Evolutionary conservation across 768 basidiomycete genomes (phyloP).

Genomic region (Pulveroboletus sp.): DNA sequence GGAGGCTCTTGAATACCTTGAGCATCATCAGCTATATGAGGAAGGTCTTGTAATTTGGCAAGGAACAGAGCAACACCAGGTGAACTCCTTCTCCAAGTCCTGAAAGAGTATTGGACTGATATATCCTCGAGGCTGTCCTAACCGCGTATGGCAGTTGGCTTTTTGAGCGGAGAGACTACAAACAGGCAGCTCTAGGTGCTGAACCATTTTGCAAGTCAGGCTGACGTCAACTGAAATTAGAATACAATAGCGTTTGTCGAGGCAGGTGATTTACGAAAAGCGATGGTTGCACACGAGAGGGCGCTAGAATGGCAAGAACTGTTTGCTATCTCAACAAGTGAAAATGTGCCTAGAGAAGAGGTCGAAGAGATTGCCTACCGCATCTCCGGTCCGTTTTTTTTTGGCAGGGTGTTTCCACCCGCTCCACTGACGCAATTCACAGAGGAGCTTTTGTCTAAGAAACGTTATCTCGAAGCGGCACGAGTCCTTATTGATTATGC

Average conservation of each 20-base stretch:
- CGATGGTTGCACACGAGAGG: slow-evolving; percentile 85
- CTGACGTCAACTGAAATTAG: slow-evolving; percentile 4
- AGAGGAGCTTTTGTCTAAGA: slow-evolving; percentile 84
- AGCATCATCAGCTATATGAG: slow-evolving; percentile 70
- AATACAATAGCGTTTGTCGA: slow-evolving; percentile 61
- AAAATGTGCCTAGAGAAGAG: slow-evolving; percentile 49
- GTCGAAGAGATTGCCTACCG: slow-evolving; percentile 65
- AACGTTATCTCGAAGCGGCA: slow-evolving; percentile 75
- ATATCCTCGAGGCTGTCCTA: slow-evolving; percentile 50
- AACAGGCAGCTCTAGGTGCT: slow-evolving; percentile 77
- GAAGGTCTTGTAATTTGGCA: slow-evolving; percentile 73
- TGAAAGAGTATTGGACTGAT: slow-evolving; percentile 6
- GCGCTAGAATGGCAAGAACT: slow-evolving; percentile 88
- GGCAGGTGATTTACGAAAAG: slow-evolving; percentile 58
- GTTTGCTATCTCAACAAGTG: slow-evolving; percentile 68
- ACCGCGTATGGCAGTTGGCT: slow-evolving; percentile 82
- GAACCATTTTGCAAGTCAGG: neutral
- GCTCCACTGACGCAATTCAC: slow-evolving; percentile 7
- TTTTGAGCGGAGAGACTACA: slow-evolving; percentile 78
- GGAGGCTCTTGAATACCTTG: slow-evolving; percentile 76
- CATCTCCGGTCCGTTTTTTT: slow-evolving; percentile 59
- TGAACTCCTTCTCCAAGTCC: slow-evolving; percentile 27
- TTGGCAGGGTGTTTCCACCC: neutral
- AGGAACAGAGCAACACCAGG: slow-evolving; percentile 57
- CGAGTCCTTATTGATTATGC: slow-evolving; percentile 81